These are phyloP conservation scores for Triticum turgidum DNA, from an alignment of 176 grass and related monocot genomes.

Conservation along the genomic window DNA sequence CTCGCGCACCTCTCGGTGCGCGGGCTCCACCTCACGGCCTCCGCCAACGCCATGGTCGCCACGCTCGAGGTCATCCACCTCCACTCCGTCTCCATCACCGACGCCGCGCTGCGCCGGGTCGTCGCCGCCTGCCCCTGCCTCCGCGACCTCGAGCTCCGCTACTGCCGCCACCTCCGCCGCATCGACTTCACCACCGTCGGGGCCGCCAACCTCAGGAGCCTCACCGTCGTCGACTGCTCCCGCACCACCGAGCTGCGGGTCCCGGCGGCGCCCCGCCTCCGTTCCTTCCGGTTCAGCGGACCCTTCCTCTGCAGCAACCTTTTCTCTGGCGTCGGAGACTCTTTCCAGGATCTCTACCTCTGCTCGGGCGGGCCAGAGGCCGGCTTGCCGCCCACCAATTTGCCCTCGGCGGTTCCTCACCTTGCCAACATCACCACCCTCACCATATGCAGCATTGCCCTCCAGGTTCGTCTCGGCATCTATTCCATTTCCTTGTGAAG, in stretches of 20 bases:
- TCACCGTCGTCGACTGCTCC: slow-evolving; percentile 80
- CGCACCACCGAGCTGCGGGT: slow-evolving; percentile 53
- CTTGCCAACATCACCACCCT: slow-evolving; percentile 64
- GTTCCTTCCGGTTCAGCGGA: slow-evolving; percentile 68
- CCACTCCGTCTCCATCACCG: slow-evolving; percentile 51
- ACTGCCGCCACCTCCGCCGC: slow-evolving; percentile 63
- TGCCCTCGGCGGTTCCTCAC: slow-evolving; percentile 28
- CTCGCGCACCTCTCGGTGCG: slow-evolving; percentile 59
- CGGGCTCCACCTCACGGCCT: slow-evolving; percentile 53
- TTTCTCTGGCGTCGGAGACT: not conserved
- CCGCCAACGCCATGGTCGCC: slow-evolving; percentile 46
- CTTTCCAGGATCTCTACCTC: slow-evolving; percentile 68
- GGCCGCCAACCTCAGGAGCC: slow-evolving; percentile 49
- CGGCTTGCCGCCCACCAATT: slow-evolving; percentile 46
- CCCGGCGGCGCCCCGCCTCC: slow-evolving; percentile 38
- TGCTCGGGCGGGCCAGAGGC: slow-evolving; percentile 47
- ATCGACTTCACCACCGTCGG: slow-evolving; percentile 50
- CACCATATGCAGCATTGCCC: slow-evolving; percentile 83
- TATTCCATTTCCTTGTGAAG: not conserved
- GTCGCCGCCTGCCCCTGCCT: slow-evolving; percentile 61
- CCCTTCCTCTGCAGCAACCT: slow-evolving; percentile 56
- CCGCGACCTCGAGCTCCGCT: slow-evolving; percentile 59
- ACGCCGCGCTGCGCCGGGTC: slow-evolving; percentile 61
- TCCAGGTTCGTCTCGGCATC: slow-evolving; percentile 53
- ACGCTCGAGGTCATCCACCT: slow-evolving; percentile 67